A percentile compares a stretch with the other conserved stretches of the same genome.
These are phyloP conservation scores for Amanita brunnescens DNA, from an alignment of 768 basidiomycete genomes.

Conservation along the genomic window DNA sequence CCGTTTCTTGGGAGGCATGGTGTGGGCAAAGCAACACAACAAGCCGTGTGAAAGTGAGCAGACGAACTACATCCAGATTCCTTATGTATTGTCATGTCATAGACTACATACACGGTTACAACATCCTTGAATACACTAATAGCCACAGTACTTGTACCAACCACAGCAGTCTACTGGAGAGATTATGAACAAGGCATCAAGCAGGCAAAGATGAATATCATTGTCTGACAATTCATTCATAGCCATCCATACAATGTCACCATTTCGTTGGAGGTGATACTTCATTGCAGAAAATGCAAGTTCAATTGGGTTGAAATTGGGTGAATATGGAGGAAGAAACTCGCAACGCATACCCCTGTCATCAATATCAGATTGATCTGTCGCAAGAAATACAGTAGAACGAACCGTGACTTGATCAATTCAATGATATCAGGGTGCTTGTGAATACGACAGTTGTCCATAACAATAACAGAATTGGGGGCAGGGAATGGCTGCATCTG, in stretches of 20 bases:
- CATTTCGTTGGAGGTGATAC: constrained; percentile 11
- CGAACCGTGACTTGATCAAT: constrained; percentile 21
- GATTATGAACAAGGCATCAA: constrained; percentile 2
- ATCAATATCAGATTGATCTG: not conserved
- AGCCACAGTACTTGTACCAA: constrained; percentile 9
- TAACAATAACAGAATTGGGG: constrained; percentile 26
- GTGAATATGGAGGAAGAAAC: constrained; percentile 22
- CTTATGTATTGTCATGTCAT: not conserved
- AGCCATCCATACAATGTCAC: constrained; percentile 5
- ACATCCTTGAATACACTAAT: not conserved
- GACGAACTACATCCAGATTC: not conserved
- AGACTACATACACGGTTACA: not conserved
- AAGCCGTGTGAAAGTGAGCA: not conserved
- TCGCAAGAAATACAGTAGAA: not conserved
- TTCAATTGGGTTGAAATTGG: constrained; percentile 23
- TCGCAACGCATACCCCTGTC: constrained; percentile 11
- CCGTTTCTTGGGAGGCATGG: not conserved
- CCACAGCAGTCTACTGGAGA: not conserved
- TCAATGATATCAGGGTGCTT: constrained; percentile 18
- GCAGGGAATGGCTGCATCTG: constrained; percentile 21
- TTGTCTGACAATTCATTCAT: constrained; percentile 6
- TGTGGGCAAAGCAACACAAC: not conserved
- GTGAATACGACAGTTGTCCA: constrained; percentile 31
- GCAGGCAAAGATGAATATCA: not conserved
- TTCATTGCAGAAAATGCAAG: constrained; percentile 18